Conservation (phyloP, 2,329 filamentous ascomycete species). For the Ilyonectria sp. region DNA sequence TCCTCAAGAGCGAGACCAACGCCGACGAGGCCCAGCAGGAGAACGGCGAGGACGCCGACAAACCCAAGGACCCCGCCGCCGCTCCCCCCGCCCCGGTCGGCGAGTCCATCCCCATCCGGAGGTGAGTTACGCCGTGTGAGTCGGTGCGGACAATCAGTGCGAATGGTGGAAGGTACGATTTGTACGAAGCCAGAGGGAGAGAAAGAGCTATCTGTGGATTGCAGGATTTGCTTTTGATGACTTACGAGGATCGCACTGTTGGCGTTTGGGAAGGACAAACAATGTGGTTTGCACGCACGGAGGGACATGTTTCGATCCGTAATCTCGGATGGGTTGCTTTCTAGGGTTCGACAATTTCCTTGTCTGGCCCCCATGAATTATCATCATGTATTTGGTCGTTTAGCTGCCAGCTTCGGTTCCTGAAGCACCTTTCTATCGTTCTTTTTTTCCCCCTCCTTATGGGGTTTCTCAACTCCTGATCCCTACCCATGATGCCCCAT, state of each 20-base stretch:
- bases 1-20: constrained; percentile 86
- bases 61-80: constrained; percentile 56
- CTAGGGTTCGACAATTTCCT: constrained; percentile 16
- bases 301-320: constrained; percentile 43
- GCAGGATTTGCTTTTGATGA: constrained; percentile 45
- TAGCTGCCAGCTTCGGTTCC: constrained; percentile 3
- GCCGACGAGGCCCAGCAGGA: constrained; percentile 55
- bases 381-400: constrained; percentile 32
- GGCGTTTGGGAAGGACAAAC: constrained; percentile 49
- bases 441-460: constrained; percentile 14
- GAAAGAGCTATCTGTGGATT: constrained; percentile 35
- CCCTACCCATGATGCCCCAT: not conserved
- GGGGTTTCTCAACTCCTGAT: not conserved
- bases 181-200: constrained; percentile 36
- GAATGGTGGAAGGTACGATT: constrained; percentile 30
- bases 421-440: constrained; percentile 10
- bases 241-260: constrained; percentile 50
- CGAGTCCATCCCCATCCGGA: constrained; percentile 74
- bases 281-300: constrained; percentile 45
- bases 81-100: constrained; percentile 40
- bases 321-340: constrained; percentile 43
- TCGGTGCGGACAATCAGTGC: constrained; percentile 16
- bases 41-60: constrained; percentile 45
- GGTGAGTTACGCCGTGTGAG: constrained; percentile 55
- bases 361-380: constrained; percentile 18